Base-by-base conservation (phyloP, 345 rosid genomes). In the Litchi chinensis region DNA sequence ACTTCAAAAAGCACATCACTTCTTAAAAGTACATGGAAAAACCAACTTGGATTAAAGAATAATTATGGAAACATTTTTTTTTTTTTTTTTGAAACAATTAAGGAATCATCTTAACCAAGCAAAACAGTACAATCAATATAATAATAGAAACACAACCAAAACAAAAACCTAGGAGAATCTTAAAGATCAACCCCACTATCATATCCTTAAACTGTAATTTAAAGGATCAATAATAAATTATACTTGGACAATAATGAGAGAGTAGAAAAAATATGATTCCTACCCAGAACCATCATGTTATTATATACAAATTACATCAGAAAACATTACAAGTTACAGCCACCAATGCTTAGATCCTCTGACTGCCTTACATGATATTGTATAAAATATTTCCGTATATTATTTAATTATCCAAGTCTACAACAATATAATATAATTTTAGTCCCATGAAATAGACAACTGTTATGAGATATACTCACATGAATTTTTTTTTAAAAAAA, bases 371-470 rank as follows among this genome's bases (percentile, higher is more conserved):
- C 4, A 28, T 32, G 21, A 32, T 32, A 32, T 32, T 32, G 37
- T 32, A 16, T 16, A 32, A 65, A 64, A 5, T 37, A 13, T 26
- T 37, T 54, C 56, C 4, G 59, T 1, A 46, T 60, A 60, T 21
- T 22, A 60, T 68, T 41, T 24, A 24, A 46, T 24, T 24, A 50
- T 12, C 19, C n/a, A n/a, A n/a, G n/a, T n/a, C n/a, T n/a, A n/a
- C n/a, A n/a, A n/a, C 39, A 0, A 52, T 72, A 11, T 18, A 16
- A 72, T 56, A 72, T 22, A 9, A 32, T 19, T 56, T 13, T 18
- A 26, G 28, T 28, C 54, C 48, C 75, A 56, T 10, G 65, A 52
- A 72, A 72, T 8, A 18, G 44, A 54, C 75, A 56, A n/a, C 65
- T 54, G 65, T 56, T 63, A 6, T 63, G 9, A 72, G n/a, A 3